Base-by-base conservation (phyloP, 176 grass and related monocot genomes). In the Chrysopogon serrulatus region DNA sequence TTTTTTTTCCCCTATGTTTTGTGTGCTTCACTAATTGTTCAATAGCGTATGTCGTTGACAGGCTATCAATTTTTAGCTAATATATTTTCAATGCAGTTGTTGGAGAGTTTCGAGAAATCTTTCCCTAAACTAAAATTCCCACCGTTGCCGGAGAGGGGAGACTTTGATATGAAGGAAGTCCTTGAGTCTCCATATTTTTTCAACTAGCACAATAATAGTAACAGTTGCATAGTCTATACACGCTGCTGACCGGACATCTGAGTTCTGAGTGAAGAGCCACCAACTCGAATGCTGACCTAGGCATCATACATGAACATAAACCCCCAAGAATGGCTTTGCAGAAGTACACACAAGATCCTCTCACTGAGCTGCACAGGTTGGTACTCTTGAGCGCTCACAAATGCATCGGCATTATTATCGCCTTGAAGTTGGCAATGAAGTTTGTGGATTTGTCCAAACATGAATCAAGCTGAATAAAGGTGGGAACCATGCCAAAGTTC, bases 161-260 rank as follows among this genome's bases (percentile, higher is more conserved):
- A 98, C 85, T 98, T 98, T 72, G 45, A 98, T 73, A 74, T 98
- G 77, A 94, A 87, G 89, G 89, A 94, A 87, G 96, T 95, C 51
- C 83, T 95, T 19, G 68, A 87, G 48, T 95, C 96, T 45, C 74
- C 83, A 1, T 98, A 95, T 89, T 98, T 95, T 71, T 98, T 98
- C 91, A 98, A 98, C 82, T 98, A 87, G 83, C 33, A 65, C 19
- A 60, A 41, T 65, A 43, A 11, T 40, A 30, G 16, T 36, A 15
- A 34, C 31, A 48, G 10, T 48, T 45, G 37, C 53, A 86, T 73
- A 31, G 70, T 71, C 23, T 73, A 18, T 62, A 54, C 16, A 54
- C 23, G 31, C 30, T 68, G 43, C 73, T 73, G 57, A 23, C 57
- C 24, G 59, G 24, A 28, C 59, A 28, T 4, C 19, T 77, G 47